These are phyloP conservation scores for Pseudocercospora macadamiae DNA, from an alignment of 2,329 filamentous ascomycete species.

Conservation along the genomic window DNA sequence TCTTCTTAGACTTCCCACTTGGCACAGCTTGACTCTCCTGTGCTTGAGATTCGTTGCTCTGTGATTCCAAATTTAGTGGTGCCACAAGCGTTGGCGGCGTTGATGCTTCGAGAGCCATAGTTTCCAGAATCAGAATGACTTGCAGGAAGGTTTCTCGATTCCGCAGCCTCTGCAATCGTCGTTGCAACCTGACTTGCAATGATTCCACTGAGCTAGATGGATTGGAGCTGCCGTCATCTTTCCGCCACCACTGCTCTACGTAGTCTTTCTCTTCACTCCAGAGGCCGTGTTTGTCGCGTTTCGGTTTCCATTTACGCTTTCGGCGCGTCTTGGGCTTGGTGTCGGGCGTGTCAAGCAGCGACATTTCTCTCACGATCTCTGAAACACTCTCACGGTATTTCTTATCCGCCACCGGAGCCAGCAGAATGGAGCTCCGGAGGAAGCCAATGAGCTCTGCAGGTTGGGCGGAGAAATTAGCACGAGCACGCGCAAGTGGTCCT, in stretches of 20 bases:
- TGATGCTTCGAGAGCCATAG: conserved; percentile 67
- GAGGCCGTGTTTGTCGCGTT: conserved; percentile 68
- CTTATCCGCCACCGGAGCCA: conserved; percentile 68
- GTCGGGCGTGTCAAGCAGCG: conserved; percentile 22
- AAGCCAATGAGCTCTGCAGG: conserved; percentile 69
- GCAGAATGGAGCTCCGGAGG: conserved; percentile 52
- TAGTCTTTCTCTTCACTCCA: conserved; percentile 68
- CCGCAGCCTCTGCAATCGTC: conserved; percentile 66
- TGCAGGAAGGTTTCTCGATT: conserved; percentile 79
- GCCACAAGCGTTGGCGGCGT: conserved; percentile 24
- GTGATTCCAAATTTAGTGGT: conserved; percentile 36
- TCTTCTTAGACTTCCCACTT: conserved; percentile 47
- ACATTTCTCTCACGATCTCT: conserved; percentile 62
- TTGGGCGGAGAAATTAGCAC: conserved; percentile 68
- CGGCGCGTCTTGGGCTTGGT: conserved; percentile 43
- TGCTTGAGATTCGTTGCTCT: conserved; percentile 23
- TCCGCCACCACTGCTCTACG: conserved; percentile 71
- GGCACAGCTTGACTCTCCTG: conserved; percentile 5
- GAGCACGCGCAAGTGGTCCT: conserved; percentile 74
- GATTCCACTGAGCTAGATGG: conserved; percentile 46
- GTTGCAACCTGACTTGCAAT: conserved; percentile 55
- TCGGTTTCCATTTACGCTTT: conserved; percentile 64
- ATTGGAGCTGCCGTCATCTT: conserved; percentile 49
- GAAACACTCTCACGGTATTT: conserved; percentile 76
- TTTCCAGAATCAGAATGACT: conserved; percentile 77